Base-by-base conservation (phyloP, 1,284 basidiomycete genomes). In the Melampsora americana region DNA sequence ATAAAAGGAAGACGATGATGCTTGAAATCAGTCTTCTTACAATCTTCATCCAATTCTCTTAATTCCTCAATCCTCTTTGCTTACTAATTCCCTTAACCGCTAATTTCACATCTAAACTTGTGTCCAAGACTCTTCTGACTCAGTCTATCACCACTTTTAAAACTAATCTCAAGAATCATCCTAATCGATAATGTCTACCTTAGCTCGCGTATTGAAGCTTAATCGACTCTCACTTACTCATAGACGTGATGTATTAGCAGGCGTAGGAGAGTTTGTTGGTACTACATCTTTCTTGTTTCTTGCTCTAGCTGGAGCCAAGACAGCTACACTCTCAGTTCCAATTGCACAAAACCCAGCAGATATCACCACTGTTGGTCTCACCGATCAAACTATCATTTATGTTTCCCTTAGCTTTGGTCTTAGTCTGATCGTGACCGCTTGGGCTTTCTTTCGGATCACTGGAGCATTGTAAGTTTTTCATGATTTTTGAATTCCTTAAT, bases 331-430 rank as follows among this genome's bases (percentile, higher is more conserved):
- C 20, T 56, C 53, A 6, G 26, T 56, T 56, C 53, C 53, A 1
- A 23, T 56, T 56, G 7, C 53, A 6, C 20, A 23, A 6, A 28
- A 56, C 53, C 11, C 53, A 28, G 26, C 26, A 6, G 53, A 23
- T 7, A 35, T 56, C 7, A 69, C 64, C 32, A 79, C 66, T 53
- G 68, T 67, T 11, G 59, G 79, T 1, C 71, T 78, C 12, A 78
- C 80, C 77, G 79, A 83, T 68, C 68, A 79, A 18, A 80, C 79
- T 50, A 81, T 85, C 56, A 81, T 85, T 39, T 85, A 82, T 81
- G 85, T 85, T 69, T 81, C 84, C 35, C 79, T 86, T 53, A 83
- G 83, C 23, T 86, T 86, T 79, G 85, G 85, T 11, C 83, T 85
- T 78, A 83, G 82, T 12, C 81, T 86, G 28, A 80, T 81, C 12